Conservation (phyloP, 768 basidiomycete species). For the Pleurotus salmoneostramineus region DNA sequence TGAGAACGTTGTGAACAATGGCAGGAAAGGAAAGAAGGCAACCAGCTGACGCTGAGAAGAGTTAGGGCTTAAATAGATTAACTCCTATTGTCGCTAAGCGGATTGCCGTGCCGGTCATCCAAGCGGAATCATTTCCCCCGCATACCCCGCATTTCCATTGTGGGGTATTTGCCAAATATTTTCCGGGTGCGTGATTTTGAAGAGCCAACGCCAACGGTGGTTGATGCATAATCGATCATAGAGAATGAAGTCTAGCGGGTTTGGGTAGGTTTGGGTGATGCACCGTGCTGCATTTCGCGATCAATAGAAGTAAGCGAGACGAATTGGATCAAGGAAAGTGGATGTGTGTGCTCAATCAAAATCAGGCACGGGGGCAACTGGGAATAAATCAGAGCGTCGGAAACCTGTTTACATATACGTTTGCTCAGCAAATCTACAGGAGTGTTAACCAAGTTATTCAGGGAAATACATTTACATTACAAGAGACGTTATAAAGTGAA, state of each 20-base stretch:
- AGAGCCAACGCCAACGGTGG: not conserved
- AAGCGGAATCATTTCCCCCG: not conserved
- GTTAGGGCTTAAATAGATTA: not conserved
- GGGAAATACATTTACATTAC: conserved; percentile 6
- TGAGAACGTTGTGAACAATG: not conserved
- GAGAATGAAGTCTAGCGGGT: too few species aligned
- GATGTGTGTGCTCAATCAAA: too few species aligned
- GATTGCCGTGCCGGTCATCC: conserved; percentile 2
- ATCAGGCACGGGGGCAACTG: too few species aligned
- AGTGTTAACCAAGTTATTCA: not conserved
- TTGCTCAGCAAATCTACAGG: not conserved
- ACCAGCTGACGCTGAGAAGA: not conserved
- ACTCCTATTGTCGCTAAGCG: conserved; percentile 4
- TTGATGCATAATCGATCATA: too few species aligned
- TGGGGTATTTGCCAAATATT: not conserved
- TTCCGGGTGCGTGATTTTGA: not conserved
- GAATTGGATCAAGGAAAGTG: too few species aligned
- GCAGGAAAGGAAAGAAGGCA: not conserved
- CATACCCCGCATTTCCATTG: conserved; percentile 3
- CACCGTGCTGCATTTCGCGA: too few species aligned
- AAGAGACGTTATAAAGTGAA: not conserved
- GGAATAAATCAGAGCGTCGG: too few species aligned
- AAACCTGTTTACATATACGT: not conserved
- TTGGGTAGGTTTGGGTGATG: too few species aligned
- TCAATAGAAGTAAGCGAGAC: too few species aligned